These are phyloP conservation scores for Amanita pallidorosea DNA, from an alignment of 768 basidiomycete genomes.

Conservation along the genomic window DNA sequence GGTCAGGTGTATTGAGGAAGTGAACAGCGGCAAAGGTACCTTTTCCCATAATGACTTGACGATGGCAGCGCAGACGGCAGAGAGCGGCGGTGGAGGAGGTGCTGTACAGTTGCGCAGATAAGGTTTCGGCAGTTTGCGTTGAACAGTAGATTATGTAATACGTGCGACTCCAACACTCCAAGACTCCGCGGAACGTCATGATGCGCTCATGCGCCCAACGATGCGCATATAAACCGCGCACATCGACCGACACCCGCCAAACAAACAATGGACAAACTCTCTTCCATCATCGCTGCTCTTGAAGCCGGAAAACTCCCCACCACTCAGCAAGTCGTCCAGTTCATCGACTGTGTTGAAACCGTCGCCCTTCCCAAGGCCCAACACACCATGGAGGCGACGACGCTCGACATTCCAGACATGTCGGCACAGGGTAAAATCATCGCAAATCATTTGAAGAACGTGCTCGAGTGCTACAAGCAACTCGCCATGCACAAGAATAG, in stretches of 20 bases:
- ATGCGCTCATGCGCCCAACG: not conserved
- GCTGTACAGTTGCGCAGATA: constrained; percentile 33
- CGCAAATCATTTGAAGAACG: constrained; percentile 34
- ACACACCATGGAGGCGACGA: constrained; percentile 18
- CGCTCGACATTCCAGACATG: constrained; percentile 21
- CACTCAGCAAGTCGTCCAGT: constrained; percentile 41
- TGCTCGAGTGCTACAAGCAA: constrained; percentile 49
- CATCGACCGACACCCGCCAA: not conserved
- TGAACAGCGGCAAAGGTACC: constrained; percentile 23
- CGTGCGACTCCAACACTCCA: no score
- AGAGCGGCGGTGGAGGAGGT: constrained; percentile 17
- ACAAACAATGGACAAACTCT: constrained; percentile 46
- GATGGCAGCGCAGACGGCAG: constrained; percentile 26
- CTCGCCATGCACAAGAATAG: constrained; percentile 49
- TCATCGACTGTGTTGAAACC: constrained; percentile 45
- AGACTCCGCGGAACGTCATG: not conserved
- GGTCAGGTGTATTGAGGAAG: not conserved
- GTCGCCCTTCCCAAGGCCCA: constrained; percentile 37
- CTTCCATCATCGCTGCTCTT: constrained; percentile 55
- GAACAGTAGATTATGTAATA: no score
- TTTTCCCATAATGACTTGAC: constrained; percentile 70
- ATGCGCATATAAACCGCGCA: not conserved
- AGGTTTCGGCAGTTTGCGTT: constrained; percentile 7
- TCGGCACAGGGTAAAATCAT: constrained; percentile 45
- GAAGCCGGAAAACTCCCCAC: constrained; percentile 63